Evolutionary conservation across 257 asterid genomes (phyloP), one percentile per base, ranked within the genome.

Genomic region (Scutellaria minor): DNA sequence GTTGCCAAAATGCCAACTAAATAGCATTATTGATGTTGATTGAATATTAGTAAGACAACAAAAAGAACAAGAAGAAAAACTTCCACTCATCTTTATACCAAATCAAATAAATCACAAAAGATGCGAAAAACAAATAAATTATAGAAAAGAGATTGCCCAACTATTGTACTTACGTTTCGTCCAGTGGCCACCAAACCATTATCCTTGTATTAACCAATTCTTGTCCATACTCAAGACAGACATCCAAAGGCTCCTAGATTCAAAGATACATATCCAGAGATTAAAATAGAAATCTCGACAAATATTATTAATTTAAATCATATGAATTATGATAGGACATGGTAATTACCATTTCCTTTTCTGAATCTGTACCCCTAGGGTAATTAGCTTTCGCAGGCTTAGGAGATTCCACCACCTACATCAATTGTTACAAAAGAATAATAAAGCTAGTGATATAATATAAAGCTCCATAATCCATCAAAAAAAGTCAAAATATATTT

Each of bases 181-280:
- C 85, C 69, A 77, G 48, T 10, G 85, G 79, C 85, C 85, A 81
- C 85, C 85, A 81, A 64, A 81, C 68, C 74, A 50, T 56, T 64
- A 81, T 52, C 82, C 77, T 77, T 7, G 12, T 11, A 12, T 60
- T 71, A 27, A 81, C 64, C 59, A 81, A 9, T 55, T 81, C 85
- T 62, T 58, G 77, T 50, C 77, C 79, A 40, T 58, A 51, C 37
- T 64, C 77, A 14, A n/a, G 45, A 58, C 5, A 5, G 27, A 76
- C 48, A 53, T 7, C 52, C 59, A 35, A 13, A 15, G 76, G 24
- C 54, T 68, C 57, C 82, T 78, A 56, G 37, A 45, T 67, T 42
- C 35, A 15, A 67, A 72, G 7, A 22, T 31, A 64, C 9, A 51
- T 44, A 31, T 42, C 57, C 2, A 39, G 58, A 24, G 7, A 51